These are phyloP conservation scores for Niveomyces coronatus DNA, from an alignment of 2,329 filamentous ascomycete species.

Conservation along the genomic window DNA sequence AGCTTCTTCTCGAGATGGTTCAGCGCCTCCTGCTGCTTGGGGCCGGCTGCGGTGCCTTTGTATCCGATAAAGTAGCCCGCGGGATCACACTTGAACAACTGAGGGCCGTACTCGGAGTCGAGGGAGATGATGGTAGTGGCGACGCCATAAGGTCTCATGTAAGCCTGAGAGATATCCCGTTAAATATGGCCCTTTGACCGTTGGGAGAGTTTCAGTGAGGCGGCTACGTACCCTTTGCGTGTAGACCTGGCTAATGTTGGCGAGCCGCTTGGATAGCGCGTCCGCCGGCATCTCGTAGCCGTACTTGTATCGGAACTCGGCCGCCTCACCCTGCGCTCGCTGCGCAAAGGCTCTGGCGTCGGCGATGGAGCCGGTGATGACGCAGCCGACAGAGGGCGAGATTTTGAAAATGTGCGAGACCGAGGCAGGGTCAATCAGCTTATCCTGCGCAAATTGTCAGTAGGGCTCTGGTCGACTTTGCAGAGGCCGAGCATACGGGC, in stretches of 20 bases:
- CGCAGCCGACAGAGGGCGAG: conserved; percentile 90
- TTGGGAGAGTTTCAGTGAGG: too few species aligned
- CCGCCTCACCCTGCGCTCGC: conserved; percentile 88
- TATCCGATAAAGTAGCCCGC: conserved; percentile 97
- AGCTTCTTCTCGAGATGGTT: conserved; percentile 99
- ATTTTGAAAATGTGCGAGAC: conserved; percentile 97
- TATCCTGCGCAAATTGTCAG: conserved; percentile 56
- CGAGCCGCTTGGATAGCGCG: conserved; percentile 88
- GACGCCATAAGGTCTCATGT: conserved; percentile 96
- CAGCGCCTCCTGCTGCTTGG: conserved; percentile 96
- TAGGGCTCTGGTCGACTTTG: background rate
- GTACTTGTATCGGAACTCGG: conserved; percentile 96
- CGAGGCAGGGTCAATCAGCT: conserved; percentile 94
- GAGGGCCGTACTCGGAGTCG: conserved; percentile 83
- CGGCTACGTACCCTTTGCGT: conserved; percentile 79
- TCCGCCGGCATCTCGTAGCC: conserved; percentile 99
- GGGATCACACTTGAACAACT: conserved; percentile 97
- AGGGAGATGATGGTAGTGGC: conserved; percentile 91
- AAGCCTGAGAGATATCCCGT: conserved; percentile 47
- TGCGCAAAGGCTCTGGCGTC: conserved; percentile 90
- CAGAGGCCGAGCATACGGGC: conserved; percentile 54
- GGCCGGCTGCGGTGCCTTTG: conserved; percentile 93
- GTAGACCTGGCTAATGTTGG: conserved; percentile 99
- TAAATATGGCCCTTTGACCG: too few species aligned
- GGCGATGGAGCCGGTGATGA: conserved; percentile 97